Conservation (phyloP, 2,329 filamentous ascomycete species). For the Aureobasidium namibiae region DNA sequence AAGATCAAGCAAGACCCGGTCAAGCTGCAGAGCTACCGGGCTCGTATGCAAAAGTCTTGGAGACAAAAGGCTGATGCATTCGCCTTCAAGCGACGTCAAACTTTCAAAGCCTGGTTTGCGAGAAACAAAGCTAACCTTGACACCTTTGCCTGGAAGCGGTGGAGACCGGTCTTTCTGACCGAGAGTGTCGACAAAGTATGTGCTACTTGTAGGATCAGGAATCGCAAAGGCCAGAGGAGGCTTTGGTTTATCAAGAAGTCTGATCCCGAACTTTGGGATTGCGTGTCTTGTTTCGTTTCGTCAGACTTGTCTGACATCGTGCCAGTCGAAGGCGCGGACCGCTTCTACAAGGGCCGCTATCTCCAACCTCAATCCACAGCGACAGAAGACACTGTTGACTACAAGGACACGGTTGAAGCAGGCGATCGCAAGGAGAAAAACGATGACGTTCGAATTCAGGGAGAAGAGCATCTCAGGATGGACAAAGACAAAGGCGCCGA, state of each 20-base stretch:
- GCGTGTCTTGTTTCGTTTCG: neutral
- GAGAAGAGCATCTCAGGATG: neutral
- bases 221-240: neutral
- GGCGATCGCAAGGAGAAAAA: neutral
- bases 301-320: neutral
- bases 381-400: neutral
- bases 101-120: neutral
- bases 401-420: neutral
- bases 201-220: neutral
- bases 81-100: neutral
- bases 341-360: neutral
- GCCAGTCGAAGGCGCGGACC: neutral
- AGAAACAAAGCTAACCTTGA: neutral
- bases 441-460: neutral
- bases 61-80: neutral
- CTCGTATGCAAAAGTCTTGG: no score
- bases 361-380: neutral
- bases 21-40: no score
- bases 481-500: neutral
- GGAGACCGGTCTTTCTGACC: neutral
- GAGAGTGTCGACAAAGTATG: neutral
- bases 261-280: neutral
- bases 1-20: no score
- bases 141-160: neutral
- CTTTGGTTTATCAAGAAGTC: neutral